Evolutionary conservation across 2,329 filamentous ascomycete genomes (phyloP), one percentile per base, ranked within the genome.

Genomic region (Neopestalotiopsis clavispora): DNA sequence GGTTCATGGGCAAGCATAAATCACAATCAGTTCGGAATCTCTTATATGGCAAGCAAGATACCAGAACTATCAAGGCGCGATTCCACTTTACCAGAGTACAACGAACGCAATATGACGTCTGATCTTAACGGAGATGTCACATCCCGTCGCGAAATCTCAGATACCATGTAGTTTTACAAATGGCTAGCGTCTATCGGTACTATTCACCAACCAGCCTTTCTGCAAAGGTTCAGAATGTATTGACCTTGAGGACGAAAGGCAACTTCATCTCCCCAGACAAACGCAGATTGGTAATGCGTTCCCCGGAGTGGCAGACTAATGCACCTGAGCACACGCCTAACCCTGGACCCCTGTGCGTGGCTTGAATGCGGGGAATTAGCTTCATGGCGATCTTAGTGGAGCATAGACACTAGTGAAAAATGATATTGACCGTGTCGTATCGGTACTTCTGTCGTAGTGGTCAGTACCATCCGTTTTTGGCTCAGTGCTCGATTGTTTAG

Each of bases 351-450:
- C 45, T 52, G 45, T 23, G 14, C 45, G 17, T 52, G 45, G 45
- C 45, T 52, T 52, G n/a, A n/a, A 52, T 52, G 45, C 45, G 45
- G 45, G 45, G 45, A 52, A 52, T 52, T 52, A 52, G n/a, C n/a
- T 52, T 20, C 45, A 52, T 52, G 14, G 14, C 45, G 45, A 52
- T 52, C 45, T n/a, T 17, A n/a, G n/a, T 4, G 14, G 20, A 52
- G n/a, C 45, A 52, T 4, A 52, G 14, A 52, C 17, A 52, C 45
- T 52, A 23, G 45, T 52, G 45, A 10, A n/a, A 23, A 52, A 20
- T 23, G 45, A 9, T 52, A n/a, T 5, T 52, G 45, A 23, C 9
- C 4, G n/a, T 10, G 45, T 52, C 17, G 45, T 52, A 52, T 52
- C 17, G 45, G 45, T 52, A 52, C 45, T 52, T 52, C 45, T 23